These are phyloP conservation scores for Mucor sp. DNA, from an alignment of 371 early-diverging fungal genomes.

Conservation along the genomic window DNA sequence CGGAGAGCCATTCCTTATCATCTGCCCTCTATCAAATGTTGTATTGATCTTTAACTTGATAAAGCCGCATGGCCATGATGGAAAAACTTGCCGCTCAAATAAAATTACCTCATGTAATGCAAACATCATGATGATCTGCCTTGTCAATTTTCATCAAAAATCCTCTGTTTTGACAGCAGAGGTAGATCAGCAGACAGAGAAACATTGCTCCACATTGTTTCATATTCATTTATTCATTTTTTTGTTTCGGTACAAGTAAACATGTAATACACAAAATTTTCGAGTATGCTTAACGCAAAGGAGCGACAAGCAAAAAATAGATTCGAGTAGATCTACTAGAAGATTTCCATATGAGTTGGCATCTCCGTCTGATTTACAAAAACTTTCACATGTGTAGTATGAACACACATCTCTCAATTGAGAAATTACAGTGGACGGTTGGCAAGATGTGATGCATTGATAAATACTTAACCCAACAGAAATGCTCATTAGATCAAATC, in stretches of 20 bases:
- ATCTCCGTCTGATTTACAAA: not conserved
- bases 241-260: no score
- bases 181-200: not conserved
- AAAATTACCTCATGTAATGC: not conserved
- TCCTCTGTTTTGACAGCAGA: not conserved
- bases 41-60: not conserved
- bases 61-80: not conserved
- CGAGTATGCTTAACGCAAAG: not conserved
- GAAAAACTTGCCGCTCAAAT: not conserved
- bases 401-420: not conserved
- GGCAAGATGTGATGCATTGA: not conserved
- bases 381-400: not conserved
- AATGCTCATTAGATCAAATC: no score
- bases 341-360: not conserved
- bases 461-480: not conserved
- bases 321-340: not conserved
- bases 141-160: not conserved
- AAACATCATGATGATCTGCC: not conserved
- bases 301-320: not conserved
- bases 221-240: not conserved
- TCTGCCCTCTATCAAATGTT: not conserved
- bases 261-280: not conserved
- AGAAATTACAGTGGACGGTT: not conserved
- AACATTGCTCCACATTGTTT: not conserved
- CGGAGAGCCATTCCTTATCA: not conserved